A percentile compares a stretch with the other conserved stretches of the same genome.
phyloP scores from a whole-genome alignment of 306 rosid genomes.

The Pueraria montana region DNA sequence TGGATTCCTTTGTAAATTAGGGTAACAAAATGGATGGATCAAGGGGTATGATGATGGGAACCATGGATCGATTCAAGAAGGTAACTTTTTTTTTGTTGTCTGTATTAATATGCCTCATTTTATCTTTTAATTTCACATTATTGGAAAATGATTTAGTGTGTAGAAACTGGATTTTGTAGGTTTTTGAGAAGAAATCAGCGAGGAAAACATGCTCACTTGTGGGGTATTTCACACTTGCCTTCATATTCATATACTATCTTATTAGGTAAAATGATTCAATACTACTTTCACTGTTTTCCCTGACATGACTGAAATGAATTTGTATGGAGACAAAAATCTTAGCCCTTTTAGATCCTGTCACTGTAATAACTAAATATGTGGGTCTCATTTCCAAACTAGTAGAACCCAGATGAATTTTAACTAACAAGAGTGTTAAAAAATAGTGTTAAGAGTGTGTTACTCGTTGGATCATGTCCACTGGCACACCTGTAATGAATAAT shows the following conservation, averaged over 20 bases:
- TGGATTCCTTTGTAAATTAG: slow-evolving; percentile 56
- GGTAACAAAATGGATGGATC: slow-evolving; percentile 92
- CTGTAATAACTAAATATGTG: background rate
- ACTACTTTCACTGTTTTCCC: slow-evolving; percentile 9
- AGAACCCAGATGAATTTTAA: background rate
- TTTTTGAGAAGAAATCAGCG: slow-evolving; percentile 85
- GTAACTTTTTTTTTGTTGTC: slow-evolving; percentile 47
- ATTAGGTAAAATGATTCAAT: slow-evolving; percentile 66
- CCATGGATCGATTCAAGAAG: slow-evolving; percentile 96
- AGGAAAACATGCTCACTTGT: slow-evolving; percentile 78
- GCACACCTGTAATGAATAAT: background rate
- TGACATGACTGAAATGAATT: slow-evolving; percentile 21
- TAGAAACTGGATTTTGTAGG: slow-evolving; percentile 63
- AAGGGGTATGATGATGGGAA: slow-evolving; percentile 92
- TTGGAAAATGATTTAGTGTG: slow-evolving; percentile 38
- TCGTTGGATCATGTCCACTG: background rate
- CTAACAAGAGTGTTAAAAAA: background rate
- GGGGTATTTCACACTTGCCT: slow-evolving; percentile 69
- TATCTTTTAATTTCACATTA: slow-evolving; percentile 30
- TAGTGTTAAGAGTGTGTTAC: background rate
- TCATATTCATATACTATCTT: slow-evolving; percentile 75
- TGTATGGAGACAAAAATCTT: background rate
- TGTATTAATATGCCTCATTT: slow-evolving; percentile 29
- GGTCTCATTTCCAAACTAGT: background rate
- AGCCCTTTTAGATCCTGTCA: background rate